Evolutionary conservation across 2,329 filamentous ascomycete genomes (phyloP).

Genomic region (Pseudocercospora cruenta): DNA sequence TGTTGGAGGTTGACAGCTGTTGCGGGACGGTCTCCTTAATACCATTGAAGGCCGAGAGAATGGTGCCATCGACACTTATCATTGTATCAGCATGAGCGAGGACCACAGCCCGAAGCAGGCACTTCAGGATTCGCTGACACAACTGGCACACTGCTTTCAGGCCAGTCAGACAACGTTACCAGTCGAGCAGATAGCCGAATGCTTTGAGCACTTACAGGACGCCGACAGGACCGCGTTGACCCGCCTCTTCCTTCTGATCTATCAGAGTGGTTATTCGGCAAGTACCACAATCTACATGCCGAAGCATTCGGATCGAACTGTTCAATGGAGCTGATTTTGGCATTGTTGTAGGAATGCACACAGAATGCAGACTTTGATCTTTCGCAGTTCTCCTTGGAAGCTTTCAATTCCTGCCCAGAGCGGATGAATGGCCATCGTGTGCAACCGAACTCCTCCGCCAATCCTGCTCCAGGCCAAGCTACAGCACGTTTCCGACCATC

Average conservation of each 20-base stretch:
- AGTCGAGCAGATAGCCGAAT: slow-evolving; percentile 7
- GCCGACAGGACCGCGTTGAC: neutral
- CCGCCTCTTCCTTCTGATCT: slow-evolving; percentile 7
- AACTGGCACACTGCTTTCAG: slow-evolving; percentile 9
- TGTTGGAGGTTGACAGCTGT: neutral
- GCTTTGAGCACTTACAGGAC: slow-evolving; percentile 2
- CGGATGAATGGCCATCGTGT: too few relatives aligned
- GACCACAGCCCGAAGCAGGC: slow-evolving; percentile 9
- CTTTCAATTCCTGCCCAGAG: neutral
- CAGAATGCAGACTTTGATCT: neutral
- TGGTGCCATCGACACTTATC: neutral
- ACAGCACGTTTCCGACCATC: too few relatives aligned
- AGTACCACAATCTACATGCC: neutral
- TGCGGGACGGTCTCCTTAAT: neutral
- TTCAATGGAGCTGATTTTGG: neutral
- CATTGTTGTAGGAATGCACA: neutral
- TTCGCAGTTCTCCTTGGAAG: neutral
- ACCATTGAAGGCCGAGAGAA: neutral
- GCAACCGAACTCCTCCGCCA: too few relatives aligned
- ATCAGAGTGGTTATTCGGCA: neutral
- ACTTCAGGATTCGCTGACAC: slow-evolving; percentile 9
- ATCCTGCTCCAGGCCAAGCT: too few relatives aligned
- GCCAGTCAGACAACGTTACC: slow-evolving; percentile 6
- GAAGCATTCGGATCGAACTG: neutral
- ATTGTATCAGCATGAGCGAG: slow-evolving; percentile 6